Percentiles rank a stretch among this genome's conserved stretches.
Evolutionary conservation across 306 rosid species (phyloP).

Genomic region (Cotoneaster glaucophyllus): DNA sequence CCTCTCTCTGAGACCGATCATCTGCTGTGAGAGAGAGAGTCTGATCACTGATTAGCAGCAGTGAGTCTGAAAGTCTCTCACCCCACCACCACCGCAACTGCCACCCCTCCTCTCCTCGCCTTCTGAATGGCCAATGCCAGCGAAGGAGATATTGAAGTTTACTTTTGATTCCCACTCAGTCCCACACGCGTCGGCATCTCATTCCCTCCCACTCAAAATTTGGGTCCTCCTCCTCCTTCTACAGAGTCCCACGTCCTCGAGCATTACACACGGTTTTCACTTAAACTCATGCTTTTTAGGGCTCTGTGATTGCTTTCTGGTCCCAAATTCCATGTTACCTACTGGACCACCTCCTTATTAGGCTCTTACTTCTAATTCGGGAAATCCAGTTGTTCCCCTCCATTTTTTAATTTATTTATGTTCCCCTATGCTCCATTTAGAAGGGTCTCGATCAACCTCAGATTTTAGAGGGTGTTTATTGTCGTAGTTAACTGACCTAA

Average conservation of each 20-base stretch:
- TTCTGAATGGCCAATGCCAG: slow-evolving; percentile 11
- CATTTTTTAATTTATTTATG: neutral
- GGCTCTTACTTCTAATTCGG: neutral
- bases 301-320: slow-evolving; percentile 7
- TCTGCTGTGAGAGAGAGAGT: neutral
- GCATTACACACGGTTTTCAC: slow-evolving; percentile 7
- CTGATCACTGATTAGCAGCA: neutral
- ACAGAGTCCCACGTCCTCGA: slow-evolving; percentile 15
- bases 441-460: neutral
- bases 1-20: neutral
- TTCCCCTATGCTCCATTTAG: neutral
- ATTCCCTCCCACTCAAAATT: neutral
- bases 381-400: neutral
- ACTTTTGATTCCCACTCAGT: slow-evolving; percentile 1
- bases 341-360: slow-evolving; percentile 36
- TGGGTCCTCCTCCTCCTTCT: slow-evolving; percentile 6
- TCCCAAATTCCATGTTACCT: slow-evolving; percentile 40
- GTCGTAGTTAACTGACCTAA: neutral
- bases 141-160: neutral
- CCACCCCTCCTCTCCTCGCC: neutral
- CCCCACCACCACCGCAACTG: neutral
- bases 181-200: slow-evolving; percentile 7
- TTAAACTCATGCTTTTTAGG: slow-evolving; percentile 34
- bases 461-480: no score
- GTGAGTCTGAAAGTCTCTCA: neutral